Evolutionary conservation across 371 early-diverging fungal species (phyloP).

Genomic region (Zychaea mexicana): DNA sequence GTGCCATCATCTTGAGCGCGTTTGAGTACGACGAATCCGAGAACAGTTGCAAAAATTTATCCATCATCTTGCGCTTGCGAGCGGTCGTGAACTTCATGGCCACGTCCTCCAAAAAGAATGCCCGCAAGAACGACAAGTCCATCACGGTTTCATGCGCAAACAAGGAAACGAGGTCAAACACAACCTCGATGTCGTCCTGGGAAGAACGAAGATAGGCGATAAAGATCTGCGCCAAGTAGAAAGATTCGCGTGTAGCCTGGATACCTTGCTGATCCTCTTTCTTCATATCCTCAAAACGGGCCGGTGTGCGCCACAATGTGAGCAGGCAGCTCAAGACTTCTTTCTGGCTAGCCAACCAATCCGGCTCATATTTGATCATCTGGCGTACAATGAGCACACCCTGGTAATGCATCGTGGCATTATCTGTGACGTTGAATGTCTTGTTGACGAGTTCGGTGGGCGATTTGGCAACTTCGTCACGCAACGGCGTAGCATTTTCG

Average conservation of each 20-base stretch:
- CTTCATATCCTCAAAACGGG: slow-evolving; percentile 52
- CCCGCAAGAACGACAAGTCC: slow-evolving; percentile 71
- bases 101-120: slow-evolving; percentile 74
- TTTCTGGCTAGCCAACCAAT: slow-evolving; percentile 58
- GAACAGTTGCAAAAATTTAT: slow-evolving; percentile 69
- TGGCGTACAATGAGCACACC: slow-evolving; percentile 71
- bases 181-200: slow-evolving; percentile 67
- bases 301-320: slow-evolving; percentile 59
- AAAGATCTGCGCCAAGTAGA: slow-evolving; percentile 71
- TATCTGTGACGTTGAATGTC: slow-evolving; percentile 44
- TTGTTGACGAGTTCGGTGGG: slow-evolving; percentile 58
- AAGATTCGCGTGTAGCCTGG: slow-evolving; percentile 54
- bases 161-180: slow-evolving; percentile 80
- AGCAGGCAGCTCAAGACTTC: slow-evolving; percentile 57
- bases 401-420: slow-evolving; percentile 50
- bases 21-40: slow-evolving; percentile 44
- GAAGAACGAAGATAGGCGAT: slow-evolving; percentile 63
- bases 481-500: slow-evolving; percentile 68
- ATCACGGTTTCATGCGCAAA: slow-evolving; percentile 73
- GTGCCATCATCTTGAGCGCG: slow-evolving; percentile 63
- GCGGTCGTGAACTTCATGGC: slow-evolving; percentile 56
- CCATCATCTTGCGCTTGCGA: slow-evolving; percentile 68
- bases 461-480: slow-evolving; percentile 68
- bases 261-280: slow-evolving; percentile 57
- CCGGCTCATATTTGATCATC: slow-evolving; percentile 56